Evolutionary conservation across 192 early-diverging fungal species (phyloP), one percentile per base, ranked within the genome.

Genomic region (Linderina pennispora): DNA sequence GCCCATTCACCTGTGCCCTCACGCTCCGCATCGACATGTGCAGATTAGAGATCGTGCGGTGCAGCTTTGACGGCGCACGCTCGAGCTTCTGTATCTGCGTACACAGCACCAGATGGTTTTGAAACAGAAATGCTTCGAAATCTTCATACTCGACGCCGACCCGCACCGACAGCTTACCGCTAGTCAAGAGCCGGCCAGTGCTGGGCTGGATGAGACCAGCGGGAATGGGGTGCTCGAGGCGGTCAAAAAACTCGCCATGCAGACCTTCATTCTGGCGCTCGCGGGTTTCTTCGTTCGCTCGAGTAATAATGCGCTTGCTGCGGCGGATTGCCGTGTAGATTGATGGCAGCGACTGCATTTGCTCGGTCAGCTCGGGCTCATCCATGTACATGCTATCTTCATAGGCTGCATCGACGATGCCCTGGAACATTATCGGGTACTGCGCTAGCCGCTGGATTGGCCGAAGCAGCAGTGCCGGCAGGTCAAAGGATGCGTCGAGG

Each of bases 401-500:
- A 53, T 42, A 60, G 31, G 53, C 25, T 4, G 48, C 61, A 18
- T 63, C 56, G 5, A 49, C 56, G 17, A 72, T 63, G 45, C 49
- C 60, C 24, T 64, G 61, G 57, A 72, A 64, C 33, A 72, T 9
- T 0, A 72, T 45, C 36, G 68, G 61, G 45, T 72, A 72, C 49
- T 72, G 68, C 8, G 68, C 68, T 31, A 72, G 49, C 8, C 68
- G 51, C 56, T 72, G 68, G 22, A 72, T 53, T 13, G 68, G 68
- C 8, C 68, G 55, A 52, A 72, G 63, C 23, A 72, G 49, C 43
- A 72, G 42, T 33, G 68, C 37, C n/a, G 53, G 49, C 4, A 60
- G 44, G 40, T 72, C 62, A 24, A 65, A 49, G 35, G 42, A 49
- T 2, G 62, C 36, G 22, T 65, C 62, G 4, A 53, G 38, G 3